A percentile compares a stretch with the other conserved stretches of the same genome.
Conservation (phyloP, 2,329 filamentous ascomycete species). For the Corinectria fuckeliana region DNA sequence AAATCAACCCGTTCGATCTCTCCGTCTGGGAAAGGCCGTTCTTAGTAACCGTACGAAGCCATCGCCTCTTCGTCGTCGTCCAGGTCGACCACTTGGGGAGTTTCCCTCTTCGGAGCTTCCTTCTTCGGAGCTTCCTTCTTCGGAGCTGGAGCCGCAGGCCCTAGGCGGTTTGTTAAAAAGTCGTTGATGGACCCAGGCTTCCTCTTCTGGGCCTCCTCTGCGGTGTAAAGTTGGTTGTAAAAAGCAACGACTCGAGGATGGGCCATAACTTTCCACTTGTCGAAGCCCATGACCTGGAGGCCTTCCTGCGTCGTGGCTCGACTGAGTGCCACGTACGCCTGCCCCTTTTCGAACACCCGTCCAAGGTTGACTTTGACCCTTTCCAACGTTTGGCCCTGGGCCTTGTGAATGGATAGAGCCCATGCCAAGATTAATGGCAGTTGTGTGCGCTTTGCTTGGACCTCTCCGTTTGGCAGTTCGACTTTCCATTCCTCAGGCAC, state of each 20-base stretch:
- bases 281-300: constrained; percentile 86
- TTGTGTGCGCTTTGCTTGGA: constrained; percentile 85
- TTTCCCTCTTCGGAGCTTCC: constrained; percentile 25
- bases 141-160: constrained; percentile 22
- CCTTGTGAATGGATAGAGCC: constrained; percentile 98
- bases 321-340: constrained; percentile 95
- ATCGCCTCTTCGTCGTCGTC: constrained; percentile 60
- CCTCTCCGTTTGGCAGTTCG: constrained; percentile 91
- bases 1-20: constrained; percentile 1
- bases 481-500: constrained; percentile 94
- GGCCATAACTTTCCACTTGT: constrained; percentile 91
- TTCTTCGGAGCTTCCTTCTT: background rate
- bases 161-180: constrained; percentile 47
- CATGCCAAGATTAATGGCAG: constrained; percentile 92
- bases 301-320: constrained; percentile 88
- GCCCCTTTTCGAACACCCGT: constrained; percentile 93
- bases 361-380: constrained; percentile 94
- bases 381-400: constrained; percentile 92
- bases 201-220: constrained; percentile 58
- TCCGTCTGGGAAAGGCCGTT: background rate
- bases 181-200: constrained; percentile 46
- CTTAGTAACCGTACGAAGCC: constrained; percentile 52
- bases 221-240: constrained; percentile 81
- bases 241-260: constrained; percentile 86
- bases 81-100: constrained; percentile 37